These are phyloP conservation scores for Diphasiastrum complanatum DNA, from an alignment of 83 land plant genomes.

Conservation along the genomic window DNA sequence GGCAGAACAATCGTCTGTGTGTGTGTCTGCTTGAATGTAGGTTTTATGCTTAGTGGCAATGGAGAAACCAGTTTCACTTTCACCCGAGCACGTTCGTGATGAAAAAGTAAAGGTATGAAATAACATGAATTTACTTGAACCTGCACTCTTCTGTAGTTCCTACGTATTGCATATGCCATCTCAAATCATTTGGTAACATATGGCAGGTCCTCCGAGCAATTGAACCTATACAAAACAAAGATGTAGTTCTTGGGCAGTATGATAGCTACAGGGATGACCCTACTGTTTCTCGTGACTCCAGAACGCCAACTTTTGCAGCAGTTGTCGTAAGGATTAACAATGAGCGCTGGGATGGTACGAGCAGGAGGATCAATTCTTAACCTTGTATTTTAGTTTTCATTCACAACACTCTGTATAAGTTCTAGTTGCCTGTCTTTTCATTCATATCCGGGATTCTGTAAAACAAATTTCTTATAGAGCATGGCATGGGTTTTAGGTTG, in stretches of 20 bases:
- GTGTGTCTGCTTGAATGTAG: slow-evolving; percentile 27
- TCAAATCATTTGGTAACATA: too few species aligned
- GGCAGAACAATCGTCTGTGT: background rate
- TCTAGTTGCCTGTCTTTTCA: too few species aligned
- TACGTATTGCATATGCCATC: too few species aligned
- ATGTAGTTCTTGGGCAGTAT: slow-evolving; percentile 94
- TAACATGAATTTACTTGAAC: too few species aligned
- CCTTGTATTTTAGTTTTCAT: too few species aligned
- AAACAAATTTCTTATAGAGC: too few species aligned
- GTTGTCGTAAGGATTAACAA: slow-evolving; percentile 74
- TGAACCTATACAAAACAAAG: slow-evolving; percentile 64
- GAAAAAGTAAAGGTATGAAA: slow-evolving; percentile 98
- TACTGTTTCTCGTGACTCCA: slow-evolving; percentile 68
- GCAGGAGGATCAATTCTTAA: too few species aligned
- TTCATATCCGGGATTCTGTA: too few species aligned
- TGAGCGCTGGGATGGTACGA: slow-evolving; percentile 99
- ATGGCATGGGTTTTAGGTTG: too few species aligned
- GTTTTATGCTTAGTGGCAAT: slow-evolving; percentile 72
- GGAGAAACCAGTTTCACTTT: slow-evolving; percentile 92
- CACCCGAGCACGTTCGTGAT: slow-evolving; percentile 88
- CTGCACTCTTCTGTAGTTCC: too few species aligned
- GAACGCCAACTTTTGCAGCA: slow-evolving; percentile 90
- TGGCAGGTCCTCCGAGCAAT: slow-evolving; percentile 84
- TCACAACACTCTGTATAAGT: too few species aligned
- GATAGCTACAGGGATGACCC: slow-evolving; percentile 87